Conservation (phyloP, 208 protist genomes). For the Trypanosoma vivax region DNA sequence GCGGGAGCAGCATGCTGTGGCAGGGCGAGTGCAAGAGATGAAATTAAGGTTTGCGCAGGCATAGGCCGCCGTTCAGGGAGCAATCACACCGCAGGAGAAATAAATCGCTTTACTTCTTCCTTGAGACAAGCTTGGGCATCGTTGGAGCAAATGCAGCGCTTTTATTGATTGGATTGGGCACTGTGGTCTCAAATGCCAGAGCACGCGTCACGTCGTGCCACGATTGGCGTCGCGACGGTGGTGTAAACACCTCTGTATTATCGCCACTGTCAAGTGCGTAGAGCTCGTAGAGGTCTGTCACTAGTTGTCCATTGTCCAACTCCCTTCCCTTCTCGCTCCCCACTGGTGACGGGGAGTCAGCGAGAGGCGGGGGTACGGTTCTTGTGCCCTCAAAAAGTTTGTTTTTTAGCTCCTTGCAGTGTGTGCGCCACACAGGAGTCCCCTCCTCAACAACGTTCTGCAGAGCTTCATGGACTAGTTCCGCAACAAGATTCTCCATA, state of each 20-base stretch:
- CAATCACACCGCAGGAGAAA: neutral
- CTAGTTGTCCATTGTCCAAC: neutral
- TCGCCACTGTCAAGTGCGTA: neutral
- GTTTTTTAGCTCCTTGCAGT: slow-evolving; percentile 26
- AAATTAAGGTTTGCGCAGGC: too few species aligned
- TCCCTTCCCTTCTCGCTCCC: neutral
- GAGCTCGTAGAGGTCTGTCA: slow-evolving; percentile 1
- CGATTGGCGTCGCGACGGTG: neutral
- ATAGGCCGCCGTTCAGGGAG: too few species aligned
- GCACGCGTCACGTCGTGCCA: slow-evolving; percentile 15
- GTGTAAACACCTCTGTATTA: neutral
- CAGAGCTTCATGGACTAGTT: slow-evolving; percentile 60
- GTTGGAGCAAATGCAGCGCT: slow-evolving; percentile 12
- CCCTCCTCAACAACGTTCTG: slow-evolving; percentile 71
- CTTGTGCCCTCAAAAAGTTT: slow-evolving; percentile 23
- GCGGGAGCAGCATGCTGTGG: too few species aligned
- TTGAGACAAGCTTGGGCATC: slow-evolving; percentile 3
- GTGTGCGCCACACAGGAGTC: slow-evolving; percentile 44
- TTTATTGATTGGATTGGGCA: slow-evolving; percentile 21
- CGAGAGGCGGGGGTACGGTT: neutral
- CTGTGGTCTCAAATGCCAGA: slow-evolving; percentile 12
- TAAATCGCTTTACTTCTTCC: slow-evolving; percentile 4
- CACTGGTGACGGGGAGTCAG: neutral
- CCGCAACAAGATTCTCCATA: slow-evolving; percentile 58
- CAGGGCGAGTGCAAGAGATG: too few species aligned